Conservation (phyloP, 1,284 basidiomycete genomes). For the Ustilago cynodontis region DNA sequence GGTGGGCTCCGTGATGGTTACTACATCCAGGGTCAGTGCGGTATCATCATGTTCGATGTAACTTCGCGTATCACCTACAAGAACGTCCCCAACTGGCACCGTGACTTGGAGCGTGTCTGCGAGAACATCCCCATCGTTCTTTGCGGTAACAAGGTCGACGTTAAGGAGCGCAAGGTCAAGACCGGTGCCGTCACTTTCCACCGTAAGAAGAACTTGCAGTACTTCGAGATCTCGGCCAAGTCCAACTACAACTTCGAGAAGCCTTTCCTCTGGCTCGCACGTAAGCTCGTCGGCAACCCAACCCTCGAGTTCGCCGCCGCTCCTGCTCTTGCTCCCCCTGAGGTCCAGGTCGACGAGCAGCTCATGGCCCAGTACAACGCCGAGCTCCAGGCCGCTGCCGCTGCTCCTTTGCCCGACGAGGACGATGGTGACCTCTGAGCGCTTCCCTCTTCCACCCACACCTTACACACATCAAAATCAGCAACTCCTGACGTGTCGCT, state of each 20-base stretch:
- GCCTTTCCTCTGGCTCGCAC: conserved; percentile 98
- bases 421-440: conserved; percentile 71
- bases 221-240: conserved; percentile 99
- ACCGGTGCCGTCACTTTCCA: conserved; percentile 99
- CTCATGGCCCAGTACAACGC: conserved; percentile 86
- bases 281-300: conserved; percentile 95
- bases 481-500: background rate
- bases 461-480: background rate
- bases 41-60: conserved; percentile 99
- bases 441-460: background rate
- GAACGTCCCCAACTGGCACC: conserved; percentile 99
- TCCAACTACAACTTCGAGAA: conserved; percentile 99
- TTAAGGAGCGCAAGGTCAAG: conserved; percentile 99
- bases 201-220: conserved; percentile 99
- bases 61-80: conserved; percentile 99
- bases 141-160: conserved; percentile 99
- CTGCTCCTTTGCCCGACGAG: conserved; percentile 74
- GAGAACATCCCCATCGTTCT: conserved; percentile 99
- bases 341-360: conserved; percentile 84
- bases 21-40: conserved; percentile 83
- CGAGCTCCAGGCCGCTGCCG: conserved; percentile 77
- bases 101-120: conserved; percentile 98
- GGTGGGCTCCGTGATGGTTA: conserved; percentile 69
- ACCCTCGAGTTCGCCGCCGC: conserved; percentile 95
- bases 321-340: conserved; percentile 93